These are phyloP conservation scores for Barbatosphaeria neglecta DNA, from an alignment of 495 filamentous ascomycete species.

Conservation along the genomic window DNA sequence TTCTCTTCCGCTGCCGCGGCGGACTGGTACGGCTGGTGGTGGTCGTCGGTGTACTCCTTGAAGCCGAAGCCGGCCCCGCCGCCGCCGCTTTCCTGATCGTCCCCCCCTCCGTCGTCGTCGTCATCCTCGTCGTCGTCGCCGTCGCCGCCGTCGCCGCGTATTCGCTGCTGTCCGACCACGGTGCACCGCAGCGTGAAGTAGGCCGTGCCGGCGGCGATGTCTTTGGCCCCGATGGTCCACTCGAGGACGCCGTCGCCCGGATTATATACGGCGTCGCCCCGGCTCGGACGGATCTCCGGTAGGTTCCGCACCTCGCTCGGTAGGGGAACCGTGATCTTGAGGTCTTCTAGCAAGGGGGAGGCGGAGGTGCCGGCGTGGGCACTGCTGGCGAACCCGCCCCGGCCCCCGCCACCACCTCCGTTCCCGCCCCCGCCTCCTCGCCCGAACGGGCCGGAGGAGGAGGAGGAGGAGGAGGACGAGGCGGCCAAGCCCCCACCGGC, in stretches of 20 bases:
- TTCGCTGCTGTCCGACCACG: constrained; percentile 58
- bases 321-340: constrained; percentile 71
- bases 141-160: constrained; percentile 42
- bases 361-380: constrained; percentile 31
- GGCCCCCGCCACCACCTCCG: too few relatives aligned
- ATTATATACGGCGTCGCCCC: constrained; percentile 73
- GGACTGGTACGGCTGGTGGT: constrained; percentile 41
- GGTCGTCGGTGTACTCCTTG: constrained; percentile 52
- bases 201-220: constrained; percentile 49
- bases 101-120: constrained; percentile 38
- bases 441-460: constrained; percentile 10
- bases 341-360: constrained; percentile 62
- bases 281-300: constrained; percentile 69
- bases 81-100: constrained; percentile 33
- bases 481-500: constrained; percentile 18
- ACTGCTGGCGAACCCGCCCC: constrained; percentile 31
- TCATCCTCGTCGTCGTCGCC: constrained; percentile 36
- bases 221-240: constrained; percentile 71
- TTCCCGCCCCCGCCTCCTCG: constrained; percentile 46
- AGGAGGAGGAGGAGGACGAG: too few relatives aligned
- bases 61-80: constrained; percentile 38
- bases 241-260: constrained; percentile 61
- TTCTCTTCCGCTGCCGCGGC: constrained; percentile 12
- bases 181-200: constrained; percentile 64
- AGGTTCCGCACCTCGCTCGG: constrained; percentile 74